Conservation (phyloP, 2,329 filamentous ascomycete species). For the Xylariaceae sp. region DNA sequence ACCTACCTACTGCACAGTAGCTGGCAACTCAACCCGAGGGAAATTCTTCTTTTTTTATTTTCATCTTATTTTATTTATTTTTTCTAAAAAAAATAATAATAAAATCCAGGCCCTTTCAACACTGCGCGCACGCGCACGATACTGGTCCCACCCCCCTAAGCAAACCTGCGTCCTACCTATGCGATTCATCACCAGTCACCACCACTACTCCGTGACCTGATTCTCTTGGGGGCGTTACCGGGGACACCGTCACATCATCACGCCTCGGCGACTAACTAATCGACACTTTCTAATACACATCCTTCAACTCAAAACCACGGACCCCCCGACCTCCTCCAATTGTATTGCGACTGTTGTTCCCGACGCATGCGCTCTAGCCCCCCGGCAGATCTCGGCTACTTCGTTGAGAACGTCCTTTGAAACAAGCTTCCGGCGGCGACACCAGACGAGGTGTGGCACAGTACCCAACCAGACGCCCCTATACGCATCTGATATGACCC, state of each 20-base stretch:
- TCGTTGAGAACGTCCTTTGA: conserved; percentile 23
- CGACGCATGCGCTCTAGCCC: conserved; percentile 12
- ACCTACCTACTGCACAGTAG: conserved; percentile 2
- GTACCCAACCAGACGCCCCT: conserved; percentile 13
- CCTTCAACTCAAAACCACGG: conserved; percentile 4
- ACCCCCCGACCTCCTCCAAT: conserved; percentile 1
- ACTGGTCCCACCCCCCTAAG: neutral
- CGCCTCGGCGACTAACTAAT: conserved; percentile 1
- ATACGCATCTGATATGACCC: conserved; percentile 7
- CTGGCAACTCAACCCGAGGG: neutral
- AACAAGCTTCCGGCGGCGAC: conserved; percentile 19
- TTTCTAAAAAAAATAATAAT: neutral
- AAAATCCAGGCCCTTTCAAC: neutral
- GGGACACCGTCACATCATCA: conserved; percentile 1
- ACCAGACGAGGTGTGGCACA: conserved; percentile 19
- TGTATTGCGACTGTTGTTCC: conserved; percentile 16
- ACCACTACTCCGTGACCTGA: conserved; percentile 2
- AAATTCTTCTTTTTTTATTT: neutral
- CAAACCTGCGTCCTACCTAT: neutral
- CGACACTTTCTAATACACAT: neutral
- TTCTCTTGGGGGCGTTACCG: neutral
- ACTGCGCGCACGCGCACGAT: neutral
- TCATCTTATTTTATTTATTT: neutral
- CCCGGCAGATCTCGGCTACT: conserved; percentile 5
- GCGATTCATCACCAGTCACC: conserved; percentile 6